phyloP scores from a whole-genome alignment of 1,284 basidiomycete species.

The Malassezia arunalokei region DNA sequence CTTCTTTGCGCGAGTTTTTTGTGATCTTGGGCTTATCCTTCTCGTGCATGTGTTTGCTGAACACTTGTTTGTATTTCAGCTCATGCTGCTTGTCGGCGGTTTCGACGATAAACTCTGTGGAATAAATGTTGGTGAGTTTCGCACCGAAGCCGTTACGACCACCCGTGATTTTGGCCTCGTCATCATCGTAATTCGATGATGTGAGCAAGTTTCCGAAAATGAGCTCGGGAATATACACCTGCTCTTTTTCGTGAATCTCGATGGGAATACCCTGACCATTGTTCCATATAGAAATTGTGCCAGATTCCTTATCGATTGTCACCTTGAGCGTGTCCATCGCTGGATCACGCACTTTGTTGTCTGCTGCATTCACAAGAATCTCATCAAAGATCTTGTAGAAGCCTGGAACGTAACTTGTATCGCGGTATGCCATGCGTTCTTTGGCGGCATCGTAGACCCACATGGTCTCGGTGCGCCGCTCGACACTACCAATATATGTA shows the following conservation, averaged over 20 bases:
- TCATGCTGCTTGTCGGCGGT: constrained; percentile 77
- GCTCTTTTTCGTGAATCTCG: constrained; percentile 79
- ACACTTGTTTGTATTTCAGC: constrained; percentile 91
- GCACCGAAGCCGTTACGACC: constrained; percentile 98
- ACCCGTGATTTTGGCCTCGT: constrained; percentile 96
- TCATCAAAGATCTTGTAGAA: constrained; percentile 99
- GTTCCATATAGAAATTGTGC: constrained; percentile 83
- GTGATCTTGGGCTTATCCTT: constrained; percentile 77
- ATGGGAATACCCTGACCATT: constrained; percentile 94
- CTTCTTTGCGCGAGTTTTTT: constrained; percentile 60
- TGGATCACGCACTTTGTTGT: constrained; percentile 67
- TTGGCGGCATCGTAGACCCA: constrained; percentile 41
- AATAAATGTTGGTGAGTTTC: constrained; percentile 94
- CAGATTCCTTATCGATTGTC: constrained; percentile 69
- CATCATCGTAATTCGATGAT: constrained; percentile 95
- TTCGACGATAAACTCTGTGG: constrained; percentile 89
- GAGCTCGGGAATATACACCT: constrained; percentile 90
- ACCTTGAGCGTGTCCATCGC: constrained; percentile 43
- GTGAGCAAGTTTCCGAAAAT: constrained; percentile 94
- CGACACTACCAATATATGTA: constrained; percentile 68
- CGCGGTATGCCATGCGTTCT: constrained; percentile 48
- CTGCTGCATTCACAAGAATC: constrained; percentile 96
- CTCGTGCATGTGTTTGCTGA: constrained; percentile 83
- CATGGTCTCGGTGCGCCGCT: constrained; percentile 40
- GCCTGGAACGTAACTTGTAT: constrained; percentile 86